These are phyloP conservation scores for Umbilicus rupestris DNA, from an alignment of 164 flowering plant species.

Conservation along the genomic window DNA sequence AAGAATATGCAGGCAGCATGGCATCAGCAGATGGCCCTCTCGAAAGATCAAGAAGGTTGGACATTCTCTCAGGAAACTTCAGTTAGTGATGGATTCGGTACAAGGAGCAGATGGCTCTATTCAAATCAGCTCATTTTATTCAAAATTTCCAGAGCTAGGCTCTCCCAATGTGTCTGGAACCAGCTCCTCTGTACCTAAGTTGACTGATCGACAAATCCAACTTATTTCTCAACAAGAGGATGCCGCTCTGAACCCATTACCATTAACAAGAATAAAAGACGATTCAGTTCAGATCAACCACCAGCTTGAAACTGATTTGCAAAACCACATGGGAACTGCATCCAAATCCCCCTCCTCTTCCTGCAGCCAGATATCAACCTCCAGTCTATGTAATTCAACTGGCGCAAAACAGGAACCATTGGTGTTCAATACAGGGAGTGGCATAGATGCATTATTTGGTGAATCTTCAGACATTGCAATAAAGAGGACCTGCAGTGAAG, in stretches of 20 bases:
- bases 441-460: conserved; percentile 19
- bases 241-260: not conserved
- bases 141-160: conserved; percentile 54
- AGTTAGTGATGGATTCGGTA: conserved; percentile 73
- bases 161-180: conserved; percentile 36
- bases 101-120: conserved; percentile 60
- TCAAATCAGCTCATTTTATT: conserved; percentile 52
- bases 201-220: conserved; percentile 9
- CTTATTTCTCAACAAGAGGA: not conserved
- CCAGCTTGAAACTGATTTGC: conserved; percentile 21
- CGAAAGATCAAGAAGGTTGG: conserved; percentile 85
- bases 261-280: not conserved
- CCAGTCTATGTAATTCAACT: conserved; percentile 41
- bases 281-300: conserved; percentile 14
- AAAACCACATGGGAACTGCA: conserved; percentile 21
- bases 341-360: conserved; percentile 61
- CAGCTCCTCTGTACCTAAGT: conserved; percentile 23
- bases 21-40: conserved; percentile 83
- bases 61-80: conserved; percentile 67
- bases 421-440: conserved; percentile 11
- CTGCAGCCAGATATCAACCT: conserved; percentile 55
- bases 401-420: conserved; percentile 26
- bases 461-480: conserved; percentile 19
- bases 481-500: conserved; percentile 36
- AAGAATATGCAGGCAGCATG: conserved; percentile 86